Evolutionary conservation across 352 stramenopile genomes (phyloP).

Genomic region (Pythium periplocum): DNA sequence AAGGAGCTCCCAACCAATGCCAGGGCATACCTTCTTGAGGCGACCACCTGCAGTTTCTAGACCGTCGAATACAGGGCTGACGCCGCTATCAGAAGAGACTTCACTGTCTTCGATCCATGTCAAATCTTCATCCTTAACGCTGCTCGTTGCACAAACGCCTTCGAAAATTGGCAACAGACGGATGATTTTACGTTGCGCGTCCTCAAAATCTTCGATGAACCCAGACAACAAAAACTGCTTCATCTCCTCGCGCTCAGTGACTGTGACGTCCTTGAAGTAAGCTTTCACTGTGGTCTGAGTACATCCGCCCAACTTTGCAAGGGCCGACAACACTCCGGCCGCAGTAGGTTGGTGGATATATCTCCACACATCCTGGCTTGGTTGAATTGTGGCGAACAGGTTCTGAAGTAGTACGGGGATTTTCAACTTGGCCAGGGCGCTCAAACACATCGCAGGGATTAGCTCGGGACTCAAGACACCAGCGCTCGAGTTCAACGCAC

Average conservation of each 20-base stretch:
- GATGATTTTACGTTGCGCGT: conserved; percentile 26
- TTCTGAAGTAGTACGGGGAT: conserved; percentile 51
- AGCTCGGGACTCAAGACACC: conserved; percentile 52
- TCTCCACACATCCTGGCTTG: conserved; percentile 54
- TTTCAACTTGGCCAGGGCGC: conserved; percentile 23
- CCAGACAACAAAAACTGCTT: conserved; percentile 37
- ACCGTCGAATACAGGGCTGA: conserved; percentile 1
- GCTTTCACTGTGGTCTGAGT: conserved; percentile 11
- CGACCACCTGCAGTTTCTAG: background rate
- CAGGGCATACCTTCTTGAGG: conserved; percentile 5
- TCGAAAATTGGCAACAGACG: conserved; percentile 47
- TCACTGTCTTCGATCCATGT: conserved; percentile 4
- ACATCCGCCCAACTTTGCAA: conserved; percentile 5
- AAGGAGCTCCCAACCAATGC: conserved; percentile 36
- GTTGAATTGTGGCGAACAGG: conserved; percentile 47
- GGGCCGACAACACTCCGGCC: conserved; percentile 33
- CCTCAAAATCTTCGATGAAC: conserved; percentile 28
- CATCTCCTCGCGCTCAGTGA: conserved; percentile 34
- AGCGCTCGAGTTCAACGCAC: conserved; percentile 30
- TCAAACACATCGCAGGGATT: conserved; percentile 24
- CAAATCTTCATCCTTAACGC: conserved; percentile 16
- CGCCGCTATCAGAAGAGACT: background rate
- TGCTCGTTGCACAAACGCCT: conserved; percentile 19
- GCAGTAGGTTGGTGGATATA: conserved; percentile 70
- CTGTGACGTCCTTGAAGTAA: conserved; percentile 17